Percentiles rank a stretch among this genome's conserved stretches.
phyloP scores from a whole-genome alignment of 2,329 filamentous ascomycete genomes.

The Sporothrix mexicana region DNA sequence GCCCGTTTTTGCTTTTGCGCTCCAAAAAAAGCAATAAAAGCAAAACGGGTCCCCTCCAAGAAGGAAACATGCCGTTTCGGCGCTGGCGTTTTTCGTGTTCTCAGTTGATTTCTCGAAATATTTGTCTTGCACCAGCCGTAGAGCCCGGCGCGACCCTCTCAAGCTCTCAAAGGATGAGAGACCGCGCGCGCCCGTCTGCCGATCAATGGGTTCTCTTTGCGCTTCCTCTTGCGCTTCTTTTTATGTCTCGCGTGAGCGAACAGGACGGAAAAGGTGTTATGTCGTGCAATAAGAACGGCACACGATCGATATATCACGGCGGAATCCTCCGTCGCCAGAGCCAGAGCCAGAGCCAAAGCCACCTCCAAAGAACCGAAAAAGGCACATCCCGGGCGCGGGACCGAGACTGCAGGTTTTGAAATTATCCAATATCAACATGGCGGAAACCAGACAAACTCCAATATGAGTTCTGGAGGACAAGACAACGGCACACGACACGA shows the following conservation, averaged over 20 bases:
- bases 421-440: slow-evolving; percentile 20
- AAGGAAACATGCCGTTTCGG: slow-evolving; percentile 3
- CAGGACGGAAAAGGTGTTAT: not conserved
- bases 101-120: not conserved
- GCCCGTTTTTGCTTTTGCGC: not conserved
- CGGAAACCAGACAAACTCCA: not conserved
- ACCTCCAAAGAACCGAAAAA: not conserved
- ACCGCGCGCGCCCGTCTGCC: not conserved
- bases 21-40: no score
- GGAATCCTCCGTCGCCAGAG: not conserved
- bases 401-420: not conserved
- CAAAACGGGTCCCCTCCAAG: no score
- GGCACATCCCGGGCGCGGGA: slow-evolving; percentile 1
- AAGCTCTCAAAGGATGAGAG: not conserved
- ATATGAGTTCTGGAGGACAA: not conserved
- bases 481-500: slow-evolving; percentile 20
- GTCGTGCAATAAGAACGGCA: not conserved
- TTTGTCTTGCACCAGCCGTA: not conserved
- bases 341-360: no score
- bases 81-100: not conserved
- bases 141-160: slow-evolving; percentile 4
- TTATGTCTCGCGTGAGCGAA: not conserved
- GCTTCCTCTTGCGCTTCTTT: not conserved
- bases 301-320: not conserved
- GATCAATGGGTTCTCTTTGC: not conserved